These are phyloP conservation scores for Berberis thunbergii DNA, from an alignment of 164 flowering plant genomes.

Conservation along the genomic window DNA sequence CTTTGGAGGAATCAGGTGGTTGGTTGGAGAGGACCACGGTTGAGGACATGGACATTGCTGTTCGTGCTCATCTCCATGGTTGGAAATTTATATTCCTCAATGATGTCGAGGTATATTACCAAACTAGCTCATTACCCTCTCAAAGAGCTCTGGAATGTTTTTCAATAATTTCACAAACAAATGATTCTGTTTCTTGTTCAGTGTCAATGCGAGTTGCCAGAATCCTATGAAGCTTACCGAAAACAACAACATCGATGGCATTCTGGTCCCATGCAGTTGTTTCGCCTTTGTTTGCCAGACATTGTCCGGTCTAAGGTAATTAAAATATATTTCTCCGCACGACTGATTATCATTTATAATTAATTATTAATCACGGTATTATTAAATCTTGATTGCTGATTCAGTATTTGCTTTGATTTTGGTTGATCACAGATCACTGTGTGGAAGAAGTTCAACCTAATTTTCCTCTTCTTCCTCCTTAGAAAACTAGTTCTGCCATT, in stretches of 20 bases:
- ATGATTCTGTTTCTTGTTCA: constrained; percentile 17
- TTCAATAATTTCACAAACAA: neutral
- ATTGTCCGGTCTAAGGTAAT: constrained; percentile 73
- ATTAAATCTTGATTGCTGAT: neutral
- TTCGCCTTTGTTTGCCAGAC: constrained; percentile 84
- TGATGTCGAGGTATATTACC: constrained; percentile 74
- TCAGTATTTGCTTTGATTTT: neutral
- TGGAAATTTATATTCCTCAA: constrained; percentile 92
- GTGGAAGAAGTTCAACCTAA: constrained; percentile 84
- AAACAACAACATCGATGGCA: constrained; percentile 99
- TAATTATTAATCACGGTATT: neutral
- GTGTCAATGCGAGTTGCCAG: constrained; percentile 95
- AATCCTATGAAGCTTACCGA: constrained; percentile 96
- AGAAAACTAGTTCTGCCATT: constrained; percentile 87
- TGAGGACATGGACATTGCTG: constrained; percentile 98
- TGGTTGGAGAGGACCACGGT: constrained; percentile 99
- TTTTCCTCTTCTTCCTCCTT: constrained; percentile 88
- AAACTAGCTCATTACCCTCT: neutral
- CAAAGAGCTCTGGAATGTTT: neutral
- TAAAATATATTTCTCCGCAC: neutral
- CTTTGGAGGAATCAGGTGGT: constrained; percentile 93
- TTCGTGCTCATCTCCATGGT: constrained; percentile 90
- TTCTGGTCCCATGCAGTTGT: constrained; percentile 98
- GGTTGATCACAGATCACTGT: constrained; percentile 59
- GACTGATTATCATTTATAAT: neutral